Conservation (phyloP, 257 asterid species). For the Linaria vulgaris region DNA sequence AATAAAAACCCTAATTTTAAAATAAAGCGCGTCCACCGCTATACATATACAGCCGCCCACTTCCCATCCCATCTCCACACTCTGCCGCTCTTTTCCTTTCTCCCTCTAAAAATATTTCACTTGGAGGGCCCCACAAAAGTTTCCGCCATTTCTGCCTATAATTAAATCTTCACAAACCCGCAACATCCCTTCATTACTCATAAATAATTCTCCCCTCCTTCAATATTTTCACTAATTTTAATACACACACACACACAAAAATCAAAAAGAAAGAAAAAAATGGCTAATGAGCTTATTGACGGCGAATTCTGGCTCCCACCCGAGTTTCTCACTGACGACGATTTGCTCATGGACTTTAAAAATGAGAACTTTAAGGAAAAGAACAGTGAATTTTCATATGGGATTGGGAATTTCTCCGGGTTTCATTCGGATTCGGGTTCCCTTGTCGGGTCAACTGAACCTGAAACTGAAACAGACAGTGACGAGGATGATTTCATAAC, state of each 20-base stretch:
- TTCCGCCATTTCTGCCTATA: slow-evolving; percentile 29
- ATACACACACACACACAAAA: neutral
- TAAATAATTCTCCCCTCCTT: slow-evolving; percentile 19
- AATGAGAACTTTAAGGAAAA: slow-evolving; percentile 6
- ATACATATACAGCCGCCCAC: neutral
- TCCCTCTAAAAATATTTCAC: slow-evolving; percentile 10
- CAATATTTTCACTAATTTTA: slow-evolving; percentile 25
- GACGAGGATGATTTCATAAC: slow-evolving; percentile 68
- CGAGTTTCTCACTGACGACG: slow-evolving; percentile 54
- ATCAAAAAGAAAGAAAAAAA: neutral
- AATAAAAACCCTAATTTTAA: no score
- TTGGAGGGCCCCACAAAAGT: slow-evolving; percentile 31
- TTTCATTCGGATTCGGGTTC: slow-evolving; percentile 57
- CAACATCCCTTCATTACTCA: slow-evolving; percentile 19
- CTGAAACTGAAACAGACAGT: slow-evolving; percentile 63
- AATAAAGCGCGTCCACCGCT: no score
- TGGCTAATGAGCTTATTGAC: slow-evolving; percentile 48
- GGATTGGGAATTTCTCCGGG: slow-evolving; percentile 22
- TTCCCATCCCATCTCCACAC: slow-evolving; percentile 13
- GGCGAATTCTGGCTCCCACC: slow-evolving; percentile 59
- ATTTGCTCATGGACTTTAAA: slow-evolving; percentile 37
- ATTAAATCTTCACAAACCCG: slow-evolving; percentile 42
- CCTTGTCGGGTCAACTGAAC: slow-evolving; percentile 53
- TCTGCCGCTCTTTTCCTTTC: slow-evolving; percentile 15
- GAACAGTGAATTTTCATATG: slow-evolving; percentile 15